Base-by-base conservation (phyloP, 352 stramenopile genomes). In the Halophytophthora batemanensis region DNA sequence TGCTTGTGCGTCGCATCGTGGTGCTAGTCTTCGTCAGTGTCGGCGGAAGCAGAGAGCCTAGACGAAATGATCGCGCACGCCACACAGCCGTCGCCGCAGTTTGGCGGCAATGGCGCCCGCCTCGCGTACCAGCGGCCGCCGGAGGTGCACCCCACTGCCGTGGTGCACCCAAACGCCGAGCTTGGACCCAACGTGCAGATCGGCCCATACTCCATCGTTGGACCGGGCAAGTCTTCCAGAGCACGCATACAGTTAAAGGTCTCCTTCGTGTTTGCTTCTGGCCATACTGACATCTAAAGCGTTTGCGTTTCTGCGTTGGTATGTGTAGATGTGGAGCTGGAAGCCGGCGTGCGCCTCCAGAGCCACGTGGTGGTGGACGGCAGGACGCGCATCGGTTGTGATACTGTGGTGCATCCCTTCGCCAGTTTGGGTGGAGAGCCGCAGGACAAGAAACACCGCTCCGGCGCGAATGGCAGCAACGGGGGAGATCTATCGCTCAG, bases 381-480 rank as follows among this genome's bases (percentile, higher is more conserved):
- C 38, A 71, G 56, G 38, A 93, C 83, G 3, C 56, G 53, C 3
- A 63, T 91, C 17, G 81, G 80, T 4, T 50, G 49, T 11, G 71
- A 70, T 40, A 90, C 80, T 11, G 51, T 78, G 10, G 52, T 93
- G 12, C 67, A 90, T 33, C 73, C 83, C 36, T 93, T 93, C 52
- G 83, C 78, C 21, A 86, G 77, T 40, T 60, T 93, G 41, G 83
- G 83, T 6, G 83, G 76, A 4, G 69, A 82, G 18, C 79, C 83
- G 17, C 83, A 93, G 50, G 83, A 93, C 59, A 93, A 90, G 59
- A 93, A 93, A 44, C 81, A 92, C 52, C 37, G 37, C 8, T 49
- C 66, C 12, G 59, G 55, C 41, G 12, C 29, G 7, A 37, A 59
- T 12, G 29, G 58, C 1, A 45, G 29, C 12, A 41, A 46, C 8